These are phyloP conservation scores for Gloeophyllum trabeum DNA, from an alignment of 768 basidiomycete species.

Conservation along the genomic window DNA sequence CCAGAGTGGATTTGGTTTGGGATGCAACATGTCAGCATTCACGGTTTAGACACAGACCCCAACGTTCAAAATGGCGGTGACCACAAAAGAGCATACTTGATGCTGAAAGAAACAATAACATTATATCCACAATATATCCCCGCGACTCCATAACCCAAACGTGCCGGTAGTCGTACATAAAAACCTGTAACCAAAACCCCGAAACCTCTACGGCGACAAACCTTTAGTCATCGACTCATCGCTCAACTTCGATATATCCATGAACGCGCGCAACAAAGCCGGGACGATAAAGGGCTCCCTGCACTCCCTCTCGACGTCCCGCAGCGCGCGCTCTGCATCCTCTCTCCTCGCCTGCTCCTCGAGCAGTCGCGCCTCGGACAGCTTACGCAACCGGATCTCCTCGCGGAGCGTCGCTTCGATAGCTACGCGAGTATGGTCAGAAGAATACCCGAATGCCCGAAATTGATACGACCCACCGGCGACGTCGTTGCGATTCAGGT, in stretches of 20 bases:
- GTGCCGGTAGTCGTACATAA: no score
- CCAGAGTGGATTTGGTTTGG: no score
- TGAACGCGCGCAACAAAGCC: conserved; percentile 41
- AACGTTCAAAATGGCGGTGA: no score
- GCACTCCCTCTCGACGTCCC: conserved; percentile 38
- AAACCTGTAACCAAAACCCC: no score
- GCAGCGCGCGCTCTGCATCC: conserved; percentile 24
- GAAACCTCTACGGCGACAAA: no score
- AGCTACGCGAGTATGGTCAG: neutral
- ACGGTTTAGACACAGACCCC: no score
- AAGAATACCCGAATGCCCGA: neutral
- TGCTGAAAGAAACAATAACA: no score
- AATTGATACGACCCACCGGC: neutral
- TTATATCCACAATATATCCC: no score
- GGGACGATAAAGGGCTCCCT: conserved; percentile 45
- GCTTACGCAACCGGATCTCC: neutral
- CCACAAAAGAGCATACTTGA: no score
- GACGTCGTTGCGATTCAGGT: neutral
- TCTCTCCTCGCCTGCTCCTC: neutral
- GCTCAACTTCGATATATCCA: conserved; percentile 34
- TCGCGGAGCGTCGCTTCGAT: neutral
- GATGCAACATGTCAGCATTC: no score
- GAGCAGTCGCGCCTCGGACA: neutral
- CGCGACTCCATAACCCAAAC: no score
- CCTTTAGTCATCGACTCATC: neutral